These are phyloP conservation scores for Gossypium arboreum DNA, from an alignment of 345 rosid species.

Conservation along the genomic window DNA sequence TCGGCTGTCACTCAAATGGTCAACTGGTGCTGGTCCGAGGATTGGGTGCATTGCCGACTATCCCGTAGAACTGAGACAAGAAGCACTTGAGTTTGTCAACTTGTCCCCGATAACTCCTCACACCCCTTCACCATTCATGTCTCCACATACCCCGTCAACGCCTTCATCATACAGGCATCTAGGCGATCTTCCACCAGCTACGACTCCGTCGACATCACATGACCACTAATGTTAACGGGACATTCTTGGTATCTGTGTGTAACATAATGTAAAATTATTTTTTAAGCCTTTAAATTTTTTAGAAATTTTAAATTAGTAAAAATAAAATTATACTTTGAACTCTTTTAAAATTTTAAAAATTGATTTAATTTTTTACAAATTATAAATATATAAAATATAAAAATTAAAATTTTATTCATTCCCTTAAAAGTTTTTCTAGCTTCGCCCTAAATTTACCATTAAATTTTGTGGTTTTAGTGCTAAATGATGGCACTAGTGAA, in stretches of 20 bases:
- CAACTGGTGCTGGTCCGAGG: constrained; percentile 83
- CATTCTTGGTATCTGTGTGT: background rate
- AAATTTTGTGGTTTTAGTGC: background rate
- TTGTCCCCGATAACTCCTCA: constrained; percentile 62
- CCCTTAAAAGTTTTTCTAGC: too few species aligned
- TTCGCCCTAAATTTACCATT: background rate
- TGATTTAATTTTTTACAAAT: too few species aligned
- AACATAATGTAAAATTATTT: background rate
- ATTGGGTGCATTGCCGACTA: constrained; percentile 92
- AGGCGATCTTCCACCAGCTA: constrained; percentile 7
- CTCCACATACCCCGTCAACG: constrained; percentile 19
- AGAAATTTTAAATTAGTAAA: too few species aligned
- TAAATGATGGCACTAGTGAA: background rate
- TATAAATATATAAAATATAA: too few species aligned
- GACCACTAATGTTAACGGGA: background rate
- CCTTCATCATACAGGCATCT: constrained; percentile 12
- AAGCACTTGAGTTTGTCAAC: constrained; percentile 75
- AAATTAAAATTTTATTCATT: too few species aligned
- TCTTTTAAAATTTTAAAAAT: too few species aligned
- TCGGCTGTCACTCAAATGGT: constrained; percentile 76
- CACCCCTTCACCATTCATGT: constrained; percentile 33
- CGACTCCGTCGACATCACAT: constrained; percentile 7
- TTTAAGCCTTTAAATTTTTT: too few species aligned
- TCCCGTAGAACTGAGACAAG: constrained; percentile 63
- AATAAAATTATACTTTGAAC: too few species aligned